Base-by-base conservation (phyloP, 2,329 filamentous ascomycete species). In the Ascochyta clinopodiicola region DNA sequence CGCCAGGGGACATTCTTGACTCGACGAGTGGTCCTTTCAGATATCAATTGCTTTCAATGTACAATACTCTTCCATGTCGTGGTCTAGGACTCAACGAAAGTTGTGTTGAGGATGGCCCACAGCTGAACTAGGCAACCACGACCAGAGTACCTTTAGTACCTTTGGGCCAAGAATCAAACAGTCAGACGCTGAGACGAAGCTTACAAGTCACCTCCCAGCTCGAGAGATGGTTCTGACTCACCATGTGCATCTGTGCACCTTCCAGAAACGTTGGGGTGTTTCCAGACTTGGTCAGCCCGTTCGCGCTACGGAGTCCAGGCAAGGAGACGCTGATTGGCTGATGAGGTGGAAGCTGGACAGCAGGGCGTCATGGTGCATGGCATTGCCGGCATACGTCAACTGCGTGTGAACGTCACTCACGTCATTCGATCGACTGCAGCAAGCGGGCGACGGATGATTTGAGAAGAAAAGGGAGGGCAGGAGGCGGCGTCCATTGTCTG, bases 351-450 rank as follows among this genome's bases (percentile, higher is more conserved):
- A 35, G 29, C 40, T 36, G 17, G 27, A 47, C 29, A 34, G 36
- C 4, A 25, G 34, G 47, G 40, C 53, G 53, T 57, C 54, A 49
- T 57, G 38, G 36, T 52, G 54, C 54, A 49, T 52, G 48, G 13
- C 25, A 15, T 22, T 19, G 40, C 48, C 52, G 39, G 31, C 19
- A 34, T 43, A 57, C 54, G 54, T 57, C 54, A 48, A 47, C 29
- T 44, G 9, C 12, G 44, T 51, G 25, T 17, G 31, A 27, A 51
- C 29, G 39, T 57, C 34, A 31, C 12, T 52, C 17, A 17, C 17
- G 17, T 17, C 17, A 17, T 17, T 17, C 17, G 17, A 17, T 17
- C 39, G 48, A 52, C 42, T 6, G 35, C 38, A 37, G 44, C 48
- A 19, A 42, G 39, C 44, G 8, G 27, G 27, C 27, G 2, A 31